Evolutionary conservation across 345 rosid genomes (phyloP).

Genomic region (Populus nigra): DNA sequence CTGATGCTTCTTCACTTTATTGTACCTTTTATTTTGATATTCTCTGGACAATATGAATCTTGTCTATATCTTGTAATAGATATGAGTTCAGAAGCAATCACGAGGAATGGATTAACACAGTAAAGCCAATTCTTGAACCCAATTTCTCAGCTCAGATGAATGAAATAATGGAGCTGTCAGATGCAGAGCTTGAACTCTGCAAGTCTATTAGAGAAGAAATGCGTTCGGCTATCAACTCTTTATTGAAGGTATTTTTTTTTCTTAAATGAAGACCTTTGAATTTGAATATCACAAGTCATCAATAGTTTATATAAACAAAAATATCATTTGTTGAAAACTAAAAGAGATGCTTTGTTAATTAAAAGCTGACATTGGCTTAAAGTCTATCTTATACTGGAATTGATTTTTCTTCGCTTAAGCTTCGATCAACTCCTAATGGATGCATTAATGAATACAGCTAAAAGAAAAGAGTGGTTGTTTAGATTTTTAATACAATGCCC

Average conservation of each 20-base stretch:
- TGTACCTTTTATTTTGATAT: slow-evolving; percentile 1
- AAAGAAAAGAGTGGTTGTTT: background rate
- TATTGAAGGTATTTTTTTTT: slow-evolving; percentile 67
- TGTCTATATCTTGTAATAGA: slow-evolving; percentile 42
- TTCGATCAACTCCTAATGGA: background rate
- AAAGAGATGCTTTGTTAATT: background rate
- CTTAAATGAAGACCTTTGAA: background rate
- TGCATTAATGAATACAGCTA: background rate
- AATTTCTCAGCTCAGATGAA: slow-evolving; percentile 43
- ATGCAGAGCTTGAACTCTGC: slow-evolving; percentile 57
- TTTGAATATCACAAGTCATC: background rate
- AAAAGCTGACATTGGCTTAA: background rate
- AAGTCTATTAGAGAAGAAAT: slow-evolving; percentile 65
- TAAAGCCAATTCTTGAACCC: slow-evolving; percentile 69
- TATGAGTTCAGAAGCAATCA: slow-evolving; percentile 69
- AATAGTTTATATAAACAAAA: background rate
- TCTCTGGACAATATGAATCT: background rate
- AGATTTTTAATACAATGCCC: background rate
- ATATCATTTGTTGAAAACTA: background rate
- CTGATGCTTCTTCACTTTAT: background rate
- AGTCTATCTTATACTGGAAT: background rate
- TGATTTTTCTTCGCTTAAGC: background rate
- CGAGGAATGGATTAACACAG: slow-evolving; percentile 66
- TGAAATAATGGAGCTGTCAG: slow-evolving; percentile 42
- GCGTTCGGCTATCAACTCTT: slow-evolving; percentile 65